Evolutionary conservation across 495 filamentous ascomycete species (phyloP).

Genomic region (Tuber magnatum): DNA sequence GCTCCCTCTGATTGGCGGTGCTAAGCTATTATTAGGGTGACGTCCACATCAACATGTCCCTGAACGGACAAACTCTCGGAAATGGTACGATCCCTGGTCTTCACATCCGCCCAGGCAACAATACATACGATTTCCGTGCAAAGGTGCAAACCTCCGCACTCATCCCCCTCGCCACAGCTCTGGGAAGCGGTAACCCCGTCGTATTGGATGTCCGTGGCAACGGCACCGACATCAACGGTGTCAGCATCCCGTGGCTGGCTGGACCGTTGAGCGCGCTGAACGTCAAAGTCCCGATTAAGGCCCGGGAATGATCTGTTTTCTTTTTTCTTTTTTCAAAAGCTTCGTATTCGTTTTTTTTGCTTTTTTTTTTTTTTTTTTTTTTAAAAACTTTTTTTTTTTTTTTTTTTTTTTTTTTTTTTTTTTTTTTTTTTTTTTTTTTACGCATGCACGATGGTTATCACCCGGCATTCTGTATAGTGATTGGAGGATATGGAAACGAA

Average conservation of each 20-base stretch:
- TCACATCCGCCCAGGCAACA: constrained; percentile 29
- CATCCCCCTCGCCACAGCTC: background rate
- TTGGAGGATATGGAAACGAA: background rate
- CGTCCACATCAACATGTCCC: constrained; percentile 27
- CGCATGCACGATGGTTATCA: background rate
- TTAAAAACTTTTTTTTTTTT: background rate
- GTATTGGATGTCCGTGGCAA: constrained; percentile 31
- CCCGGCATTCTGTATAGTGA: background rate
- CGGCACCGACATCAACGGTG: constrained; percentile 29
- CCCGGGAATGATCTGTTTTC: background rate
- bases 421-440: background rate
- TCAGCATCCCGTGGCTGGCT: constrained; percentile 35
- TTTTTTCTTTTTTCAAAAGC: background rate
- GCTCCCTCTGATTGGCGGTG: background rate
- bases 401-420: background rate
- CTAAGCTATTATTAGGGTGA: constrained; percentile 27
- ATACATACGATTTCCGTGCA: constrained; percentile 32
- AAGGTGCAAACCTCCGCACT: constrained; percentile 3
- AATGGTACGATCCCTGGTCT: constrained; percentile 29
- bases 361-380: background rate
- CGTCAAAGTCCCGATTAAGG: constrained; percentile 27
- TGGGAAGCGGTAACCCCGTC: background rate
- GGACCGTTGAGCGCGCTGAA: constrained; percentile 26
- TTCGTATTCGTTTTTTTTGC: background rate
- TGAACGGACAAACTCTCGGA: constrained; percentile 21